A percentile compares a stretch with the other conserved stretches of the same genome.
Evolutionary conservation across 192 early-diverging fungal species (phyloP).

Genomic region (Gorgonomyces haynaldii): DNA sequence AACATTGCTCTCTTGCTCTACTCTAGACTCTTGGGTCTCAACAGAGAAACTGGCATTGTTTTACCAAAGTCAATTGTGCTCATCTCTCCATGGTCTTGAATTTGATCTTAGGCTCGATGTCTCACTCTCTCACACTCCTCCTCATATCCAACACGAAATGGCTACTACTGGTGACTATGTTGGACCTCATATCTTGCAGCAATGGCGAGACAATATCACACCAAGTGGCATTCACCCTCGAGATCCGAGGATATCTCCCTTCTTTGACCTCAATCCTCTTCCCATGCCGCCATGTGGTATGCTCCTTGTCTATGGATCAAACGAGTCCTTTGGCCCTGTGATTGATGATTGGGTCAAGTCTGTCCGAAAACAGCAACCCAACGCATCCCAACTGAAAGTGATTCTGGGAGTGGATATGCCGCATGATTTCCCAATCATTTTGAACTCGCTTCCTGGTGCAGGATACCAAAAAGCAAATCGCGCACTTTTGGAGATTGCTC

Average conservation of each 20-base stretch:
- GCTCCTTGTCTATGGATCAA: conserved; percentile 11
- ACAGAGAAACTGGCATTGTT: not conserved
- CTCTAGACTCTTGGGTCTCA: not conserved
- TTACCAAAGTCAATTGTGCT: conserved; percentile 4
- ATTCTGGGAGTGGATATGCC: conserved; percentile 9
- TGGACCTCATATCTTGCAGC: not conserved
- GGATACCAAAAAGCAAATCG: conserved; percentile 6
- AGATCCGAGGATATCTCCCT: conserved; percentile 12
- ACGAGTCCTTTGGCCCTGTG: conserved; percentile 10
- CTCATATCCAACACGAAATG: conserved; percentile 1
- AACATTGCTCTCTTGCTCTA: conserved; percentile 15
- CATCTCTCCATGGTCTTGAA: conserved; percentile 16
- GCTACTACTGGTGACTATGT: not conserved
- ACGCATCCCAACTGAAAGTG: conserved; percentile 4
- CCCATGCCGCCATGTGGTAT: conserved; percentile 11
- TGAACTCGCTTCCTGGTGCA: not conserved
- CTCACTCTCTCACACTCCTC: conserved; percentile 5
- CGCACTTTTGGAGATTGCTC: conserved; percentile 5
- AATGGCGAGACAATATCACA: conserved; percentile 9
- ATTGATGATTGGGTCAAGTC: conserved; percentile 14
- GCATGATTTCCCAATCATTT: conserved; percentile 3
- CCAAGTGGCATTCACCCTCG: conserved; percentile 2
- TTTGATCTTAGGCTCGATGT: too few relatives aligned
- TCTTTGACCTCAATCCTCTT: conserved; percentile 8
- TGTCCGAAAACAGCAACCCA: conserved; percentile 5